Percentiles rank a stretch among this genome's conserved stretches.
These are phyloP conservation scores for Cordia subcordata DNA, from an alignment of 257 asterid species.

Conservation along the genomic window DNA sequence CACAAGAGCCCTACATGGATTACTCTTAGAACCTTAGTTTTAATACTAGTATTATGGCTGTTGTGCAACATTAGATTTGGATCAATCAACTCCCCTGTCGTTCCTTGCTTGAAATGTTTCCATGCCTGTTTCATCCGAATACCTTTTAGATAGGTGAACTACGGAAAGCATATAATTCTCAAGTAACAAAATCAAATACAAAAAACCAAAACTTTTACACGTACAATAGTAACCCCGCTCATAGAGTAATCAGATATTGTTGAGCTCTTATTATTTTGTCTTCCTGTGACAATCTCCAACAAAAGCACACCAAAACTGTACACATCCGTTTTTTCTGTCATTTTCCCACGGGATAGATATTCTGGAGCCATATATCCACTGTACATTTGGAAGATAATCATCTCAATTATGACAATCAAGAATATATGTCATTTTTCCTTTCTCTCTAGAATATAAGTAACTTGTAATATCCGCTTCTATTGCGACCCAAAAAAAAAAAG, in stretches of 20 bases:
- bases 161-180: not conserved
- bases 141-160: not conserved
- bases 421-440: not conserved
- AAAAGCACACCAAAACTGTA: conserved; percentile 67
- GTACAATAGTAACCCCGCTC: conserved; percentile 31
- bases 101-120: conserved; percentile 55
- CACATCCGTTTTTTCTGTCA: conserved; percentile 71
- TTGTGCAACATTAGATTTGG: conserved; percentile 50
- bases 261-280: conserved; percentile 32
- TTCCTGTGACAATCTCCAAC: conserved; percentile 50
- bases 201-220: not conserved
- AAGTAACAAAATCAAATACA: not conserved
- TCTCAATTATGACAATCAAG: not conserved
- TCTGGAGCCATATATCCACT: conserved; percentile 91
- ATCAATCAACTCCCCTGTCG: conserved; percentile 51
- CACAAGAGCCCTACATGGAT: conserved; percentile 68
- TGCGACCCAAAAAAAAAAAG: not conserved
- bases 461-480: too few relatives aligned
- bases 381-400: conserved; percentile 6
- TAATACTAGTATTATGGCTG: conserved; percentile 25
- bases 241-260: conserved; percentile 29
- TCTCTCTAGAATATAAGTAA: not conserved
- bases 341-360: conserved; percentile 53
- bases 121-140: conserved; percentile 35
- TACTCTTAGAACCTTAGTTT: conserved; percentile 40